Conservation (phyloP, 2,329 filamentous ascomycete genomes). For the Penicillium sumatraense region DNA sequence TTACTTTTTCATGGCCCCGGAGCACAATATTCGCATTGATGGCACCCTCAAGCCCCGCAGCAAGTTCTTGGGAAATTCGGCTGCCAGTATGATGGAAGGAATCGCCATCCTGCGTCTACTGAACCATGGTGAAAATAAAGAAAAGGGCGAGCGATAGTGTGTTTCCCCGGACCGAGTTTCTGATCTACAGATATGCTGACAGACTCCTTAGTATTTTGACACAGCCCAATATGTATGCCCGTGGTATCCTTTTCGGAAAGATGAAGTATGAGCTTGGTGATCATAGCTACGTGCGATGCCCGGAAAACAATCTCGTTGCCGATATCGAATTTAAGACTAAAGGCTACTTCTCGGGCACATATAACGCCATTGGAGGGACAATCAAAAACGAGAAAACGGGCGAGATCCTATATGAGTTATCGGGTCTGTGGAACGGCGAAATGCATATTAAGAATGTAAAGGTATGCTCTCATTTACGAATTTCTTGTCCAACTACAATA, state of each 20-base stretch:
- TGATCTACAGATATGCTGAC: constrained; percentile 9
- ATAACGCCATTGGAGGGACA: constrained; percentile 90
- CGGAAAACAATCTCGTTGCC: constrained; percentile 81
- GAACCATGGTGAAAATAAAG: constrained; percentile 70
- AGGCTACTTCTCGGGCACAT: constrained; percentile 93
- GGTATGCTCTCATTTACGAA: constrained; percentile 34
- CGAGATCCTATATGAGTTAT: constrained; percentile 87
- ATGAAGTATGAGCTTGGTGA: constrained; percentile 99
- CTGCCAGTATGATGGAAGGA: constrained; percentile 97
- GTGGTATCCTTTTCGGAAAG: constrained; percentile 95
- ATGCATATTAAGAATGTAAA: constrained; percentile 89
- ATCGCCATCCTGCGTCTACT: constrained; percentile 83
- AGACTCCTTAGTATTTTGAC: constrained; percentile 72
- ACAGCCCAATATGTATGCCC: constrained; percentile 98
- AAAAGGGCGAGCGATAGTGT: constrained; percentile 82
- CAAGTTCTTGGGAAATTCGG: constrained; percentile 95
- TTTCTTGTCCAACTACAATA: not conserved
- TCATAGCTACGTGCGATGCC: constrained; percentile 89
- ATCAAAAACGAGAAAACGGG: constrained; percentile 89
- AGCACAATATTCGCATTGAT: constrained; percentile 92
- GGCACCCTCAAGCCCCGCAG: constrained; percentile 93
- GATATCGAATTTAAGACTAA: constrained; percentile 99
- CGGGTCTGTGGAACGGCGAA: constrained; percentile 89
- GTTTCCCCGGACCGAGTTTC: constrained; percentile 40
- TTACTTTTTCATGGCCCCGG: constrained; percentile 97